Percentiles rank a stretch among this genome's conserved stretches.
Evolutionary conservation across 768 basidiomycete genomes (phyloP).

Genomic region (Holtermannia corniformis): DNA sequence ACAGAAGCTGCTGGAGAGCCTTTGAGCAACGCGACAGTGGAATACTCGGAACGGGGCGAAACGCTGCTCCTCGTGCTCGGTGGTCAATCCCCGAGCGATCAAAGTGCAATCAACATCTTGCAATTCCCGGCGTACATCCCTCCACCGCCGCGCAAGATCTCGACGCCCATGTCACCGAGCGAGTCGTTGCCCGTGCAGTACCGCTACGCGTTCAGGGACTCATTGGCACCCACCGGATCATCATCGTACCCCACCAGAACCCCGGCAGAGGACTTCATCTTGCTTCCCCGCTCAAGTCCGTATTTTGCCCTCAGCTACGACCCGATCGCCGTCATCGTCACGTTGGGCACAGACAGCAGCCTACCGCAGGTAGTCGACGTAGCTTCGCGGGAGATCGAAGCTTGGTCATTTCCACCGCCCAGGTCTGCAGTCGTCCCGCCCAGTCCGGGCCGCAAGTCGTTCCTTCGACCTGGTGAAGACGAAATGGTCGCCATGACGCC

Average conservation of each 20-base stretch:
- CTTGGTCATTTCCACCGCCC: conserved; percentile 63
- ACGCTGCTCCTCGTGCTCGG: conserved; percentile 69
- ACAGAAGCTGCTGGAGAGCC: conserved; percentile 26
- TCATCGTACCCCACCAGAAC: conserved; percentile 55
- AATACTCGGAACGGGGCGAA: conserved; percentile 52
- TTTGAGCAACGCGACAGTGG: conserved; percentile 32
- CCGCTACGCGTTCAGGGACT: conserved; percentile 57
- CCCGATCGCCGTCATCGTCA: conserved; percentile 57
- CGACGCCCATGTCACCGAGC: conserved; percentile 21
- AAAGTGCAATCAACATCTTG: conserved; percentile 57
- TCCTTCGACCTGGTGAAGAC: conserved; percentile 29
- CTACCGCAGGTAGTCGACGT: conserved; percentile 36
- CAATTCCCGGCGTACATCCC: conserved; percentile 50
- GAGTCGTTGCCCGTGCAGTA: conserved; percentile 44
- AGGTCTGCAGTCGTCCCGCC: conserved; percentile 32
- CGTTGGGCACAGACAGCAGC: conserved; percentile 47
- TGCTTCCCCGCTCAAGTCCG: conserved; percentile 61
- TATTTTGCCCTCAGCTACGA: conserved; percentile 62
- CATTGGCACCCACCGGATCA: conserved; percentile 43
- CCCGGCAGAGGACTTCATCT: conserved; percentile 65
- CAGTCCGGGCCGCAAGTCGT: conserved; percentile 36
- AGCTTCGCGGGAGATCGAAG: conserved; percentile 50
- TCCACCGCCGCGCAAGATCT: conserved; percentile 20
- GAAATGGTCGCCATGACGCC: conserved; percentile 38
- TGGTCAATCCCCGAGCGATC: conserved; percentile 53